Conservation (phyloP, 805 yeast species). For the Saturnispora kantuleensis region DNA sequence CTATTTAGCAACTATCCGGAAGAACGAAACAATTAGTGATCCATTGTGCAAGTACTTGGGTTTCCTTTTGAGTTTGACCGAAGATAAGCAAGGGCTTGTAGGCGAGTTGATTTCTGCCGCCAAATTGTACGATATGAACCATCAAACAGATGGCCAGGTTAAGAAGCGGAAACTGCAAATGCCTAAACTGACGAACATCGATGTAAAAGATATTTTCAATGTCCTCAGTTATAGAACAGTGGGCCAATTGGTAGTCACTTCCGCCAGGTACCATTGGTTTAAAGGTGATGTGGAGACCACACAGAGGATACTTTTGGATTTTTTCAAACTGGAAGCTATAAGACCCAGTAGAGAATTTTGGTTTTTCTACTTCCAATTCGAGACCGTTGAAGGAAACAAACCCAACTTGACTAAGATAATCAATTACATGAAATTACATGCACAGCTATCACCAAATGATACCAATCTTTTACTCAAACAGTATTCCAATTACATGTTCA, state of each 20-base stretch:
- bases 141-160: conserved; percentile 1
- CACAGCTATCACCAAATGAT: conserved; percentile 38
- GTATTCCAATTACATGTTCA: conserved; percentile 30
- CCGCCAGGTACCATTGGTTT: conserved; percentile 22
- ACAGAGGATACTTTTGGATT: conserved; percentile 19
- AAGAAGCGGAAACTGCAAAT: conserved; percentile 3
- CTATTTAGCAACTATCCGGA: conserved; percentile 13
- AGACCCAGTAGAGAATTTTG: conserved; percentile 41
- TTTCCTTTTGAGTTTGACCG: conserved; percentile 6
- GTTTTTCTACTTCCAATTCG: conserved; percentile 47
- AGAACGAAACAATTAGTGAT: conserved; percentile 7
- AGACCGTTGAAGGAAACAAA: conserved; percentile 34
- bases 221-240: conserved; percentile 17
- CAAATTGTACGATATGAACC: conserved; percentile 12
- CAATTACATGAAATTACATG: conserved; percentile 33
- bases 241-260: conserved; percentile 23
- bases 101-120: conserved; percentile 13
- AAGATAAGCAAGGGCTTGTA: conserved; percentile 5
- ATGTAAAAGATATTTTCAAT: conserved; percentile 13
- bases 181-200: neutral
- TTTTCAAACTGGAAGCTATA: conserved; percentile 25
- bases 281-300: conserved; percentile 15
- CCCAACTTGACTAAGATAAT: conserved; percentile 37
- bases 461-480: conserved; percentile 34
- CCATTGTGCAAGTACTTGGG: conserved; percentile 10